Conservation (phyloP, 1,284 basidiomycete genomes). For the Chiua sp. region DNA sequence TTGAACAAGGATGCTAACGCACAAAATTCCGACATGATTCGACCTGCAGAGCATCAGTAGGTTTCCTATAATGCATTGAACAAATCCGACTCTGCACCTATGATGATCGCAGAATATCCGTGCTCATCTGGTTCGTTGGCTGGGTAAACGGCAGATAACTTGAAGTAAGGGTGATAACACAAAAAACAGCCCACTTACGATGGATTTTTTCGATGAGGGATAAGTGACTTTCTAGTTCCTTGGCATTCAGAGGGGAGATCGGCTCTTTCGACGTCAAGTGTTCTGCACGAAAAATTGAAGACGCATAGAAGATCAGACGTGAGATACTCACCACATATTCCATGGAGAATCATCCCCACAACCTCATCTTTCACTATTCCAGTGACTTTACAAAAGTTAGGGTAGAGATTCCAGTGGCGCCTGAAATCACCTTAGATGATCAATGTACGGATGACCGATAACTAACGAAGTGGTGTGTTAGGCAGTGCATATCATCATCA, state of each 20-base stretch:
- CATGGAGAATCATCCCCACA: constrained; percentile 51
- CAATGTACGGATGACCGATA: too few species aligned
- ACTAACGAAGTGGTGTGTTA: constrained; percentile 13
- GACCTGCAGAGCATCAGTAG: constrained; percentile 36
- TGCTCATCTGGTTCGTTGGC: constrained; percentile 8
- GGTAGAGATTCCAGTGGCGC: constrained; percentile 59
- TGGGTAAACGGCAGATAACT: constrained; percentile 5
- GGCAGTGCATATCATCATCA: background rate
- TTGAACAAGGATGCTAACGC: constrained; percentile 23
- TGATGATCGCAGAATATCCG: constrained; percentile 35
- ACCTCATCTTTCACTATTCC: constrained; percentile 48
- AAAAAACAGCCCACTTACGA: constrained; percentile 16
- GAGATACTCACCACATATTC: constrained; percentile 48
- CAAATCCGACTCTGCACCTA: constrained; percentile 41
- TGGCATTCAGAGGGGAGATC: constrained; percentile 26
- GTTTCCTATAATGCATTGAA: background rate
- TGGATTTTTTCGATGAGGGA: constrained; percentile 29
- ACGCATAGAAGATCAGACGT: background rate
- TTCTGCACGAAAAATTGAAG: constrained; percentile 20
- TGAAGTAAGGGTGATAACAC: background rate
- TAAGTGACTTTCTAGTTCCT: constrained; percentile 27
- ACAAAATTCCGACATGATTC: constrained; percentile 54
- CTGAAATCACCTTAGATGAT: constrained; percentile 35
- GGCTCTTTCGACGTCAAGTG: constrained; percentile 37
- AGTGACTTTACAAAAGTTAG: constrained; percentile 44